Conservation (phyloP, 495 filamentous ascomycete genomes). For the Neurospora sp. region DNA sequence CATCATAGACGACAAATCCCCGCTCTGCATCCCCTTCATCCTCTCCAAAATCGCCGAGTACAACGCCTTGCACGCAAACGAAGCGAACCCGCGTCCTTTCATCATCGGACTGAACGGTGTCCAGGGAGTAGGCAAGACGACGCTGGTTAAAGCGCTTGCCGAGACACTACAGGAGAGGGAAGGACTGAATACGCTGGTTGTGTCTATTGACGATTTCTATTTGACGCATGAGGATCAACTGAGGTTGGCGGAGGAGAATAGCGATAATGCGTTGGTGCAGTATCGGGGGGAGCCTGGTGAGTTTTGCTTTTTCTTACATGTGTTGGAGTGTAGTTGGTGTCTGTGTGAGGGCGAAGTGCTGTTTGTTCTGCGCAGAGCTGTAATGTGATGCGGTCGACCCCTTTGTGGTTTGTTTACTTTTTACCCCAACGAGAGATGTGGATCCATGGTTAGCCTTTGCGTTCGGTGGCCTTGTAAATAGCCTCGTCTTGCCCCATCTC, state of each 20-base stretch:
- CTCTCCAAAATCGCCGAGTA: slow-evolving; percentile 52
- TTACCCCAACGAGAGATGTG: not conserved
- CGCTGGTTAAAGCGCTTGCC: slow-evolving; percentile 63
- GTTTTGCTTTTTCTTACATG: not conserved
- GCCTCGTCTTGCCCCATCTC: not conserved
- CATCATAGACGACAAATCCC: slow-evolving; percentile 76
- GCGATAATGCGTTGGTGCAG: slow-evolving; percentile 65
- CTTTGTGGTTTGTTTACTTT: not conserved
- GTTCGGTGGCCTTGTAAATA: not conserved
- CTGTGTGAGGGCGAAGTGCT: not conserved
- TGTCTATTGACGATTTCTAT: slow-evolving; percentile 91
- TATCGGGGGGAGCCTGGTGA: slow-evolving; percentile 68
- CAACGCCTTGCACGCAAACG: slow-evolving; percentile 19
- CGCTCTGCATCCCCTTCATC: slow-evolving; percentile 78
- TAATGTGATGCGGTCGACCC: not conserved
- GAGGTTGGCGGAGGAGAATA: slow-evolving; percentile 53
- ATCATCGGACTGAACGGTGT: slow-evolving; percentile 57
- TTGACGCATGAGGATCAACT: slow-evolving; percentile 62
- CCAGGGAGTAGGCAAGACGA: slow-evolving; percentile 87
- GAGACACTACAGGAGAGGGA: slow-evolving; percentile 55
- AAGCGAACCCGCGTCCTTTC: slow-evolving; percentile 32
- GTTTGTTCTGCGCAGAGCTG: not conserved
- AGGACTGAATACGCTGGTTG: slow-evolving; percentile 59
- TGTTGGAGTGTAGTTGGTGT: not conserved
- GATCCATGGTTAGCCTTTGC: not conserved